Conservation (phyloP, 108 stramenopile species). For the Skeletonema marinoi region DNA sequence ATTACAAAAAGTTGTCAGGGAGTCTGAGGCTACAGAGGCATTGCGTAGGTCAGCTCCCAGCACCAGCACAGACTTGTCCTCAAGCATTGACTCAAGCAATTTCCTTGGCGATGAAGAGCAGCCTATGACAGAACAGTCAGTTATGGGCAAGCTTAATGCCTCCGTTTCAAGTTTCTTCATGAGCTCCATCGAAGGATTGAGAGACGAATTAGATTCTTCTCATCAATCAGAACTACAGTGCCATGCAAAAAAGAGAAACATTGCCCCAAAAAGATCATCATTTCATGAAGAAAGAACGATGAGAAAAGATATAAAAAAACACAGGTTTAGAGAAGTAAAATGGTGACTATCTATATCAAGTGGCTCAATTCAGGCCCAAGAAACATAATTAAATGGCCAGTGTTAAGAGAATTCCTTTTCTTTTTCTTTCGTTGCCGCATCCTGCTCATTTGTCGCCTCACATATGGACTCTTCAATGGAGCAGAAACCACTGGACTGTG, state of each 20-base stretch:
- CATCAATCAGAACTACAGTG: not conserved
- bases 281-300: not conserved
- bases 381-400: constrained; percentile 36
- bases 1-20: not conserved
- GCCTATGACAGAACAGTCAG: not conserved
- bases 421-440: constrained; percentile 27
- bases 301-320: not conserved
- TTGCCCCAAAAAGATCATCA: not conserved
- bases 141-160: not conserved
- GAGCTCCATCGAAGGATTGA: not conserved
- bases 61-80: not conserved
- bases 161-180: not conserved
- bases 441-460: constrained; percentile 24
- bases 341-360: constrained; percentile 1
- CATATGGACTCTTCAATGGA: constrained; percentile 45
- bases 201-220: not conserved
- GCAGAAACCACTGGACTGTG: constrained; percentile 33
- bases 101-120: not conserved
- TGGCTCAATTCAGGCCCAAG: constrained; percentile 37
- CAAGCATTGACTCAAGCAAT: not conserved
- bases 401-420: constrained; percentile 15
- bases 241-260: not conserved
- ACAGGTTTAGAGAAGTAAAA: not conserved
- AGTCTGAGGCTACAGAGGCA: not conserved
- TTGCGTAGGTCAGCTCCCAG: not conserved